Conservation (phyloP, 805 yeast species). For the Starmerella powellii region DNA sequence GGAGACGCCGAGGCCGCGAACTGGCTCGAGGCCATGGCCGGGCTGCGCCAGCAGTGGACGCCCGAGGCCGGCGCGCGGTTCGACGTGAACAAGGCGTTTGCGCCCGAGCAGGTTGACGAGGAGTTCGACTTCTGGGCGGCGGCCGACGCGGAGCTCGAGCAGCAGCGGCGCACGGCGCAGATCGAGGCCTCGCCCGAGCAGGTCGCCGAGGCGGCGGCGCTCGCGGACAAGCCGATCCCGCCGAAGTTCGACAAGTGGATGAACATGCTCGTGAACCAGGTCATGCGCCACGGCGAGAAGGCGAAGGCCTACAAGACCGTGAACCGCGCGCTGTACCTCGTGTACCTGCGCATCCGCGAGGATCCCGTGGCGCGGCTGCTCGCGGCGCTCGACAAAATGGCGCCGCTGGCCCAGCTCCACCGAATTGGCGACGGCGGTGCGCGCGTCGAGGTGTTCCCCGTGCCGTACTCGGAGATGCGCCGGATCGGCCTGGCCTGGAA, state of each 20-base stretch:
- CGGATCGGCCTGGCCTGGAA: slow-evolving; percentile 74
- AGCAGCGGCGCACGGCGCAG: slow-evolving; percentile 13
- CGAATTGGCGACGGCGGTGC: slow-evolving; percentile 78
- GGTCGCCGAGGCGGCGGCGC: slow-evolving; percentile 40
- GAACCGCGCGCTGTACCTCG: slow-evolving; percentile 67
- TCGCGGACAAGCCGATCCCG: slow-evolving; percentile 48
- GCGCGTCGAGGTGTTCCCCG: slow-evolving; percentile 67
- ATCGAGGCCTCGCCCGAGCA: slow-evolving; percentile 42
- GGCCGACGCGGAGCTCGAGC: slow-evolving; percentile 23
- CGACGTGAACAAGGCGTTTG: slow-evolving; percentile 33
- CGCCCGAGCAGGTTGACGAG: slow-evolving; percentile 31
- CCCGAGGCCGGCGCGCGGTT: slow-evolving; percentile 27
- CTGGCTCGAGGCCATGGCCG: slow-evolving; percentile 35
- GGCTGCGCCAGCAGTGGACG: slow-evolving; percentile 32
- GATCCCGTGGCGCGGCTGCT: slow-evolving; percentile 73
- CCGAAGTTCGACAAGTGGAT: slow-evolving; percentile 54
- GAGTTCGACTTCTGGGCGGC: slow-evolving; percentile 28
- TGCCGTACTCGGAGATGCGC: slow-evolving; percentile 70
- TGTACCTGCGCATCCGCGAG: slow-evolving; percentile 54
- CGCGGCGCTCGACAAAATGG: slow-evolving; percentile 63
- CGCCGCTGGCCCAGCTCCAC: slow-evolving; percentile 70
- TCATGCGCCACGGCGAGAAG: slow-evolving; percentile 89
- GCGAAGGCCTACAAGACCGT: slow-evolving; percentile 62
- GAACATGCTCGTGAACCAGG: slow-evolving; percentile 66
- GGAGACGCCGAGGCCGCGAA: slow-evolving; percentile 26